phyloP scores from a whole-genome alignment of 441 rosid species.

The Macaranga tanarius region DNA sequence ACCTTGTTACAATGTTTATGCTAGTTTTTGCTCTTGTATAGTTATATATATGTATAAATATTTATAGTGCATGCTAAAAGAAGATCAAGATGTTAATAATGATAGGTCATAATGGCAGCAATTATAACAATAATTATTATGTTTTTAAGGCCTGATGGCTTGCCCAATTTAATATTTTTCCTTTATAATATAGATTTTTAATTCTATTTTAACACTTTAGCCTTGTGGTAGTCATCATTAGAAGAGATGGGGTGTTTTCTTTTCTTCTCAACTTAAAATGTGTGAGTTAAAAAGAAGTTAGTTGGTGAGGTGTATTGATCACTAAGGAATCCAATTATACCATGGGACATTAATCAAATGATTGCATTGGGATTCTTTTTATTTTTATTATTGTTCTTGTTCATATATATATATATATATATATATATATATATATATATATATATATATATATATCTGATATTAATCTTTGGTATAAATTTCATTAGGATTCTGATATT shows the following conservation, averaged over 20 bases:
- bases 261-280: not conserved
- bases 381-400: too few species aligned
- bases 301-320: constrained; percentile 26
- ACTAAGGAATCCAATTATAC: constrained; percentile 22
- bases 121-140: constrained; percentile 52
- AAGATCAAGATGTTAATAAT: constrained; percentile 42
- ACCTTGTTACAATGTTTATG: not conserved
- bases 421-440: too few species aligned
- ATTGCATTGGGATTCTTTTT: not conserved
- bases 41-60: too few species aligned
- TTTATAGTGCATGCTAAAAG: constrained; percentile 36
- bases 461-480: too few species aligned
- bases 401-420: too few species aligned
- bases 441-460: too few species aligned
- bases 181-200: not conserved
- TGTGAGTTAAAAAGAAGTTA: not conserved
- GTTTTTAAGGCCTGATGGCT: constrained; percentile 28
- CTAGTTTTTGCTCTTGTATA: constrained; percentile 1
- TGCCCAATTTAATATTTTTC: constrained; percentile 11
- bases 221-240: constrained; percentile 46
- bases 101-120: constrained; percentile 46
- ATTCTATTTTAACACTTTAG: constrained; percentile 10
- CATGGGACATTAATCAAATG: not conserved
- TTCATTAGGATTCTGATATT: too few species aligned
- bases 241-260: constrained; percentile 25